These are phyloP conservation scores for Cladosporium austrohemisphaericum DNA, from an alignment of 2,329 filamentous ascomycete species.

Conservation along the genomic window DNA sequence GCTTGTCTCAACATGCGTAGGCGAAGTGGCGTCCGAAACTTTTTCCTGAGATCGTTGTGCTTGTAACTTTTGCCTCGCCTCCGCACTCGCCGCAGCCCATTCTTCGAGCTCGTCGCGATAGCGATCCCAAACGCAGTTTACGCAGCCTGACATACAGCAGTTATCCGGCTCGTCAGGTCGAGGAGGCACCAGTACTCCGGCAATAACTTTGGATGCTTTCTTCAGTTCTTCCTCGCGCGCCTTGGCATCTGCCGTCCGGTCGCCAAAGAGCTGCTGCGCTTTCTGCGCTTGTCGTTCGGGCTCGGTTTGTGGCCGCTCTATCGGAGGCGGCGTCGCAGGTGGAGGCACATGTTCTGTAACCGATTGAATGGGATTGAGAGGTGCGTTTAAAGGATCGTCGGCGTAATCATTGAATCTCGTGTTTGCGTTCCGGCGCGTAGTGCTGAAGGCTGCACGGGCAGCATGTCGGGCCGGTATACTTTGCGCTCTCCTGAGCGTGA, in stretches of 20 bases:
- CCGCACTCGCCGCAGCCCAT: constrained; percentile 65
- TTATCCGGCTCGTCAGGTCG: constrained; percentile 88
- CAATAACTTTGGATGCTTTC: constrained; percentile 59
- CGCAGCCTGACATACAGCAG: constrained; percentile 98
- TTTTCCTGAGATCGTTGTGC: constrained; percentile 20
- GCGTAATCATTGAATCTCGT: constrained; percentile 7
- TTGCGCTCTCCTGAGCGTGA: constrained; percentile 5
- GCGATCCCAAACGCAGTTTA: constrained; percentile 93
- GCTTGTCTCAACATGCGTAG: constrained; percentile 50
- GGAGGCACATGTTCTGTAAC: constrained; percentile 1
- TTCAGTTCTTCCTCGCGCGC: constrained; percentile 52
- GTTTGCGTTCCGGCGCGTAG: not conserved
- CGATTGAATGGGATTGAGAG: constrained; percentile 9
- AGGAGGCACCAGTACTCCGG: constrained; percentile 78
- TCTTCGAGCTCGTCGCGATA: constrained; percentile 90
- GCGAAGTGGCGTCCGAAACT: constrained; percentile 21
- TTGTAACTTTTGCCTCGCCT: constrained; percentile 54
- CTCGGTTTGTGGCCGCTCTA: constrained; percentile 19
- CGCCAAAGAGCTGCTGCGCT: constrained; percentile 75
- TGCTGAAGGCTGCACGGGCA: constrained; percentile 1
- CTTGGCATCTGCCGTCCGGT: constrained; percentile 60
- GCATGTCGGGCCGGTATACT: not conserved
- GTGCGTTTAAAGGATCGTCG: constrained; percentile 7
- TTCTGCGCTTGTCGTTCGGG: constrained; percentile 55
- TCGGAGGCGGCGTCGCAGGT: constrained; percentile 6